Evolutionary conservation across 495 filamentous ascomycete genomes (phyloP), one percentile per base, ranked within the genome.

Genomic region (Hypoxylon intermedium): DNA sequence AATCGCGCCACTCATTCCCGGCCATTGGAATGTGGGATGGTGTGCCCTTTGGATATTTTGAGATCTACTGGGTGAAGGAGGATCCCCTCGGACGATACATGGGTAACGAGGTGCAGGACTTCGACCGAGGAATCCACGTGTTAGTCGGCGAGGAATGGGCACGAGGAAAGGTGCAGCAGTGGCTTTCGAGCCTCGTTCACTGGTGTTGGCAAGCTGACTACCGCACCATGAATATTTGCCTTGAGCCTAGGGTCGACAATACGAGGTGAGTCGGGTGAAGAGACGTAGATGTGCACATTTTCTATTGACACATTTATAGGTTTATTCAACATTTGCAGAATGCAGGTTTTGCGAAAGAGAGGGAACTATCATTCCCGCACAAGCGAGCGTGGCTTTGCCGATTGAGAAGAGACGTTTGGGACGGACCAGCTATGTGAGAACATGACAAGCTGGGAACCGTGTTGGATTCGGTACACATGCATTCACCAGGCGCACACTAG

Each of bases 21-120:
- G 90, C 87, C 1, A 93, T 98, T 61, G 94, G 91, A 24, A 86
- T 89, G 76, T 98, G 93, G 92, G 91, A 96, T 48, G 93, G 91
- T 2, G 89, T 93, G 54, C 94, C 94, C 0, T 98, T 98, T 74
- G 94, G 94, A 0, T 98, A 95, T 65, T 96, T 98, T 68, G 95
- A 98, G 77, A 83, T 98, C 33, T 98, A 98, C 76, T 98, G 95
- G 95, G 93, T 94, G 1, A 96, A 96, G 64, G 94, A 98, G 70
- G 95, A 98, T 68, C 74, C 75, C 1, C 69, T 98, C 18, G 91
- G 90, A 0, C 79, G 79, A 21, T 75, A 88, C 44, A 69, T 93
- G 24, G 82, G 84, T 0, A 74, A 74, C 28, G 76, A 76, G 3
- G 84, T 86, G 1, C 83, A 83, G 19, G 87, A 95, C 65, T 97